Base-by-base conservation (phyloP, 495 filamentous ascomycete genomes). In the Elasticomyces elasticus region DNA sequence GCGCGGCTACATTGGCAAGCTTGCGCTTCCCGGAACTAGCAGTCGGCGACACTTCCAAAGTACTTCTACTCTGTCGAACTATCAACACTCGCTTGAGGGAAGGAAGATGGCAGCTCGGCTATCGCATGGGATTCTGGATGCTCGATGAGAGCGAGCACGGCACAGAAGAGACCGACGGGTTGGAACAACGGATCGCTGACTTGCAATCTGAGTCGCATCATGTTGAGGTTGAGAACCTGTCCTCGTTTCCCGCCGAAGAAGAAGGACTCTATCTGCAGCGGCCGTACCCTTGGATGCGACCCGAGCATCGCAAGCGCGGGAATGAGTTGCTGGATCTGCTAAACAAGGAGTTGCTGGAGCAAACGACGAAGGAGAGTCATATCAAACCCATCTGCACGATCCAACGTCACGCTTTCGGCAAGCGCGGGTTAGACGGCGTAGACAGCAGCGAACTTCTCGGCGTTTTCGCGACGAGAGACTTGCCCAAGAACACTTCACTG, bases 1-100 rank as follows among this genome's bases (percentile, higher is more conserved):
- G 61, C 2, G 61, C 42, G 7, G 6, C 37, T 1, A 30, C 23
- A 1, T 31, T 64, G 19, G n/a, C 19, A 20, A 20, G 35, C 12
- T 13, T 64, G 24, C 41, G 44, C 17, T 64, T 54, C 47, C 61
- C 61, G 13, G 61, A 64, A 43, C 54, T 62, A 17, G 61, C 61
- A 22, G 46, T 49, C 7, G 61, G 61, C 2, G 61, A 64, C 45
- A 49, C 58, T 7, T 55, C 49, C 23, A 64, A 64, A 43, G 53
- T 54, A 3, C 23, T 20, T 17, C 33, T 54, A 13, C 40, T 63
- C 15, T 41, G 28, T n/a, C 46, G 38, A 10, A 31, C 4, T 11
- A 23, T 19, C 1, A 15, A 50, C 10, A 26, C 31, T 24, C 2
- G 24, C 33, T 31, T 12, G 26, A 25, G 5, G 22, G 20, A 25